A percentile compares a stretch with the other conserved stretches of the same genome.
Evolutionary conservation across 2,329 filamentous ascomycete species (phyloP).

Genomic region (Aspergillus ibericus): DNA sequence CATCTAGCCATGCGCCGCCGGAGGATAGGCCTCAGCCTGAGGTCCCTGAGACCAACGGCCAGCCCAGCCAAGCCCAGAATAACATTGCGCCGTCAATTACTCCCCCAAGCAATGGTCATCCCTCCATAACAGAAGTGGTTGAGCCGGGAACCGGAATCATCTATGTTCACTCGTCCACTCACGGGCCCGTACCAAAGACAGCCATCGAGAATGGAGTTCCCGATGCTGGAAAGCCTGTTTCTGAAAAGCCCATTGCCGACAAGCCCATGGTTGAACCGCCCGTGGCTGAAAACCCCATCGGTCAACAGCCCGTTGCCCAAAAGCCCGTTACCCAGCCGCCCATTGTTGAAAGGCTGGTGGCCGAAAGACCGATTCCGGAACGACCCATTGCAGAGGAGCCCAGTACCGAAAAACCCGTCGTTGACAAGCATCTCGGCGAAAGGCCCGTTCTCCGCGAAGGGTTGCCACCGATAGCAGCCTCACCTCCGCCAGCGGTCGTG

Average conservation of each 20-base stretch:
- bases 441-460: constrained; percentile 37
- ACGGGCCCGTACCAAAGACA: constrained; percentile 31
- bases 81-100: background rate
- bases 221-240: background rate
- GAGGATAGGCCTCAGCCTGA: constrained; percentile 18
- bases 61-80: background rate
- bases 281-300: background rate
- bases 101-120: background rate
- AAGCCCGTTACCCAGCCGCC: background rate
- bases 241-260: background rate
- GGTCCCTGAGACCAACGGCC: background rate
- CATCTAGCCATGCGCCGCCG: constrained; percentile 29
- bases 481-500: constrained; percentile 41
- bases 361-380: background rate
- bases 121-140: constrained; percentile 9
- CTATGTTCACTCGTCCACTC: constrained; percentile 35
- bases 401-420: background rate
- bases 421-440: background rate
- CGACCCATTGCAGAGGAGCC: background rate
- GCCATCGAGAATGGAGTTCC: constrained; percentile 14
- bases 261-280: background rate
- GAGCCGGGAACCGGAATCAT: constrained; percentile 17
- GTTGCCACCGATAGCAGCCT: constrained; percentile 46
- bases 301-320: background rate
- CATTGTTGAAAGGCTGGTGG: background rate